Evolutionary conservation across 768 basidiomycete species (phyloP), one percentile per base, ranked within the genome.

Genomic region (Pleurotus djamor): DNA sequence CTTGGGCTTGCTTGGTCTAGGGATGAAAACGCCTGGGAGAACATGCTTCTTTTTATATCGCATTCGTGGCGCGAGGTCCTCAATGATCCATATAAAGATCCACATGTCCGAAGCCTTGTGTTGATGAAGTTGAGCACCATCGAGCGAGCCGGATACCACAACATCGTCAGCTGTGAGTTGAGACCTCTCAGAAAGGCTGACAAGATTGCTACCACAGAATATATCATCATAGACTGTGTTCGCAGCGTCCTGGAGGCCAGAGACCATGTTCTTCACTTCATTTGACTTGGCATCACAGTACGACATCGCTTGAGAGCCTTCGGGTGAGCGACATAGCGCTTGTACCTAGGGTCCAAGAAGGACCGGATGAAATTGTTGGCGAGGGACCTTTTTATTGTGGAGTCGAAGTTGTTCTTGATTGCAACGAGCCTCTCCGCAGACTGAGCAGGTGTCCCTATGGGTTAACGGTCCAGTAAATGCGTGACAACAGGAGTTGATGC

Each of bases 321-420:
- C 59, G 3, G 55, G 61, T 3, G 55, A 54, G 7, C 52, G 59
- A 13, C 72, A 65, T 1, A 75, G 62, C 0, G 79, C 76, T 51
- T 82, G 79, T 0, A 82, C 55, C 52, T 79, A 77, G 0, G 77
- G 79, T 3, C 78, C 77, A 13, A 80, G 45, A 0, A 70, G 77
- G 21, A 81, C 71, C 0, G 78, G 81, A 5, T 57, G 58, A 33
- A 74, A 74, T 12, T 73, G 65, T 13, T 74, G 64, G 0, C 68
- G 65, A 0, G 78, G 65, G 1, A 73, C 52, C 21, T 61, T 61
- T 52, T 72, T 71, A 3, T 57, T 21, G 4, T 56, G 16, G 16
- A 54, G 48, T 17, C 33, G 43, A 28, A 47, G 47, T 9, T 61
- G 37, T 36, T 54, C 36, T 5, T 51, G 44, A 4, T 74, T 61